These are phyloP conservation scores for Vigna angularis DNA, from an alignment of 306 rosid genomes.

Conservation along the genomic window DNA sequence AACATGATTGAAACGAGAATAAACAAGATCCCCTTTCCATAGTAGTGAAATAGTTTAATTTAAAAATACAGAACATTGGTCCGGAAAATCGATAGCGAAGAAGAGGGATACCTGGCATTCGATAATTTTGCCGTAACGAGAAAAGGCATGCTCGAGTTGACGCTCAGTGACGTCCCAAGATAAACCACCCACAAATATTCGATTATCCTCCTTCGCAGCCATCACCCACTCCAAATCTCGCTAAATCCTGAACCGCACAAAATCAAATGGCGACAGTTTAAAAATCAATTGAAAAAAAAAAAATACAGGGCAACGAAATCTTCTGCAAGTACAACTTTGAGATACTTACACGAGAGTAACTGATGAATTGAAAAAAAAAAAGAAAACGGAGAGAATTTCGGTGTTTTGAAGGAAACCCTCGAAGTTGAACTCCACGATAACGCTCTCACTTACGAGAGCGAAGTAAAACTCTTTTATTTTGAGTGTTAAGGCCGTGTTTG, in stretches of 20 bases:
- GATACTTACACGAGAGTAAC: conserved; percentile 30
- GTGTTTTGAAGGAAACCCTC: conserved; percentile 55
- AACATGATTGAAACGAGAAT: background rate
- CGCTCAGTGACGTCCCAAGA: conserved; percentile 90
- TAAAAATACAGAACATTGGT: background rate
- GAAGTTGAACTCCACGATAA: conserved; percentile 17
- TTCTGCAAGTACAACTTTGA: background rate
- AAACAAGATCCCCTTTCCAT: background rate
- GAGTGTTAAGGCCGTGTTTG: conserved; percentile 8
- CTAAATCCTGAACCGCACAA: conserved; percentile 22
- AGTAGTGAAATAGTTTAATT: background rate
- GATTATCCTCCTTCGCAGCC: conserved; percentile 87
- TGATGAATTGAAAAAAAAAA: background rate
- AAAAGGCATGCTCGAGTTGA: conserved; percentile 84
- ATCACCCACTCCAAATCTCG: conserved; percentile 46
- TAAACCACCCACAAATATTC: conserved; percentile 93
- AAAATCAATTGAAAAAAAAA: background rate
- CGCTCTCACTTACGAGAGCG: background rate
- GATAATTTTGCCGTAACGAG: conserved; percentile 78
- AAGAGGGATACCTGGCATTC: conserved; percentile 74
- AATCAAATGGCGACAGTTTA: conserved; percentile 20
- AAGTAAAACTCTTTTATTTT: background rate
- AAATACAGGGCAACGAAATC: background rate
- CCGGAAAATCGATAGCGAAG: conserved; percentile 10
- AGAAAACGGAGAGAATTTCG: background rate